Percentiles rank a stretch among this genome's conserved stretches.
Evolutionary conservation across 108 stramenopile species (phyloP).

Genomic region (Pinguiococcus pyrenoidosus): DNA sequence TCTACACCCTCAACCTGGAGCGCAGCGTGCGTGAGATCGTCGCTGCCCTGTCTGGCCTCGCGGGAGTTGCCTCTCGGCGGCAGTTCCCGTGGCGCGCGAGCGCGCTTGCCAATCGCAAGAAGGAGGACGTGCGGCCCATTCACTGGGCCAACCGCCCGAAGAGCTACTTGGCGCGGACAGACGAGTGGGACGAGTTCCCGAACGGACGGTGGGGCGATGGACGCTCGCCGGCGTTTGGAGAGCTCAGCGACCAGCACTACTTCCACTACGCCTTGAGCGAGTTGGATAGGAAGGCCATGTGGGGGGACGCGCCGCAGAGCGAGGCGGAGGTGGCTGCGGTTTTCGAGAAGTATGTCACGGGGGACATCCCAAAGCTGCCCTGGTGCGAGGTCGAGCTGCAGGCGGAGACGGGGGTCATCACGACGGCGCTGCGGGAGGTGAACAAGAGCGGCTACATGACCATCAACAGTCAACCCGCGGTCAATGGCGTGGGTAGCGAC

Average conservation of each 20-base stretch:
- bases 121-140: slow-evolving; percentile 83
- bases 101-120: slow-evolving; percentile 21
- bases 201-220: slow-evolving; percentile 85
- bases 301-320: slow-evolving; percentile 60
- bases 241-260: slow-evolving; percentile 73
- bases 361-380: slow-evolving; percentile 65
- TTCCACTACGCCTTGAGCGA: slow-evolving; percentile 33
- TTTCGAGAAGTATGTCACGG: slow-evolving; percentile 78
- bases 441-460: slow-evolving; percentile 78
- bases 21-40: slow-evolving; percentile 48
- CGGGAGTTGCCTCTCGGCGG: slow-evolving; percentile 14
- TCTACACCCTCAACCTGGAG: slow-evolving; percentile 89
- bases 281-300: slow-evolving; percentile 68
- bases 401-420: slow-evolving; percentile 69
- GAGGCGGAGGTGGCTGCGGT: slow-evolving; percentile 73
- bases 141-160: slow-evolving; percentile 94
- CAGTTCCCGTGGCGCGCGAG: slow-evolving; percentile 30
- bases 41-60: slow-evolving; percentile 1
- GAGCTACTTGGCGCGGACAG: slow-evolving; percentile 77
- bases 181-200: slow-evolving; percentile 91
- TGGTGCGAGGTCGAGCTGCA: slow-evolving; percentile 92
- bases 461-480: slow-evolving; percentile 77
- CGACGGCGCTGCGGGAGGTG: slow-evolving; percentile 51
- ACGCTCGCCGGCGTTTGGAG: slow-evolving; percentile 72
- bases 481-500: slow-evolving; percentile 62